A percentile compares a stretch with the other conserved stretches of the same genome.
phyloP scores from a whole-genome alignment of 495 filamentous ascomycete genomes.

The Penicillium paxilli region DNA sequence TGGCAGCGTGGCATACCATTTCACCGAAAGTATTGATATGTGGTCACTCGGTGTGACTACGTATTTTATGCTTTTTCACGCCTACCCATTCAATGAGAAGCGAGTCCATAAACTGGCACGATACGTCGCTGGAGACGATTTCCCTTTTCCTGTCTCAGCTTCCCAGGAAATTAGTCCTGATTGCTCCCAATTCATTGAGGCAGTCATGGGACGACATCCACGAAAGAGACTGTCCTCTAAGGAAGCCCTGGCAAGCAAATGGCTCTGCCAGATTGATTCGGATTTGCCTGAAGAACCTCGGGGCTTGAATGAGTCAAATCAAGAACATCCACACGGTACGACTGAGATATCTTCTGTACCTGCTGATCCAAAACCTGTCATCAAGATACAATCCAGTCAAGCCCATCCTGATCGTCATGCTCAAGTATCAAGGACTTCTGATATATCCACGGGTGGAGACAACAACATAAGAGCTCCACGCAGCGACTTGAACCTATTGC shows the following conservation, averaged over 20 bases:
- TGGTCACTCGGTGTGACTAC: conserved; percentile 5
- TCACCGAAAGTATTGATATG: conserved; percentile 7
- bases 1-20: neutral
- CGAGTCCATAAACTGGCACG: neutral
- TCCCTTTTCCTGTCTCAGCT: neutral
- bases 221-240: neutral
- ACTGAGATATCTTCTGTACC: no score
- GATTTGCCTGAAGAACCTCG: neutral
- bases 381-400: no score
- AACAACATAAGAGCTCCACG: no score
- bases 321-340: neutral
- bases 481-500: no score
- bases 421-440: no score
- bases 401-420: no score
- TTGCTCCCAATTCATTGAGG: neutral
- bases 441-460: no score
- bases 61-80: conserved; percentile 3
- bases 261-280: neutral
- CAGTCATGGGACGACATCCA: neutral
- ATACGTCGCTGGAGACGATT: neutral
- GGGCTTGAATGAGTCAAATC: neutral
- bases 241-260: neutral
- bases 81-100: neutral
- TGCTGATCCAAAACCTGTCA: no score
- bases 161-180: neutral